A percentile compares a stretch with the other conserved stretches of the same genome.
Evolutionary conservation across 805 yeast genomes (phyloP).

Genomic region (Barnettozyma californica): DNA sequence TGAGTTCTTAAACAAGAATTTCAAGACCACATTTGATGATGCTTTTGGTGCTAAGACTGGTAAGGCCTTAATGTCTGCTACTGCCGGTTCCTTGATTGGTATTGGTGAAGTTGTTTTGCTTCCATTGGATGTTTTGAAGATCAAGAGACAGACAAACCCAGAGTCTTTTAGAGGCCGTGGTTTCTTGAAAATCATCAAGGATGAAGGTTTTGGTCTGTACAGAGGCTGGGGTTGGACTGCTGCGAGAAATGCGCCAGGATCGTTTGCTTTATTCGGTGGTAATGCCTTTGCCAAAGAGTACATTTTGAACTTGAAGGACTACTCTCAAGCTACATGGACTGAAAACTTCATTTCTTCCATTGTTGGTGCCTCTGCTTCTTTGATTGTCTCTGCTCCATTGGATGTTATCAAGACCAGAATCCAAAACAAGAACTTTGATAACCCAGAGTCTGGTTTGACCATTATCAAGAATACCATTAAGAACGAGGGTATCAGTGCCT

Average conservation of each 20-base stretch:
- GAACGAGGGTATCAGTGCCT: conserved; percentile 78
- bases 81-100: conserved; percentile 96
- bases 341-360: conserved; percentile 95
- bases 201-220: conserved; percentile 91
- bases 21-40: conserved; percentile 62
- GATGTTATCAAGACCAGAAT: conserved; percentile 98
- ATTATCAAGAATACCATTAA: conserved; percentile 89
- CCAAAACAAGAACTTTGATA: conserved; percentile 92
- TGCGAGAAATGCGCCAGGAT: conserved; percentile 99
- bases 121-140: conserved; percentile 94
- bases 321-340: conserved; percentile 86
- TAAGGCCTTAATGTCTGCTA: conserved; percentile 93
- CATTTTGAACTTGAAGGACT: conserved; percentile 79
- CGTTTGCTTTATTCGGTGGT: conserved; percentile 96
- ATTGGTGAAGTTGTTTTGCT: conserved; percentile 94
- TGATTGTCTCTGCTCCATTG: conserved; percentile 94
- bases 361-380: conserved; percentile 93
- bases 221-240: conserved; percentile 99
- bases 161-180: conserved; percentile 99
- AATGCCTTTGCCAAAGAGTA: conserved; percentile 98
- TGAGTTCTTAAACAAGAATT: conserved; percentile 78
- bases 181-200: conserved; percentile 73
- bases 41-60: conserved; percentile 91
- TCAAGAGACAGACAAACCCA: conserved; percentile 99
- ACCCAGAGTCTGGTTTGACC: conserved; percentile 89